Base-by-base conservation (phyloP, 1,284 basidiomycete genomes). In the Violaceomyces palustris region DNA sequence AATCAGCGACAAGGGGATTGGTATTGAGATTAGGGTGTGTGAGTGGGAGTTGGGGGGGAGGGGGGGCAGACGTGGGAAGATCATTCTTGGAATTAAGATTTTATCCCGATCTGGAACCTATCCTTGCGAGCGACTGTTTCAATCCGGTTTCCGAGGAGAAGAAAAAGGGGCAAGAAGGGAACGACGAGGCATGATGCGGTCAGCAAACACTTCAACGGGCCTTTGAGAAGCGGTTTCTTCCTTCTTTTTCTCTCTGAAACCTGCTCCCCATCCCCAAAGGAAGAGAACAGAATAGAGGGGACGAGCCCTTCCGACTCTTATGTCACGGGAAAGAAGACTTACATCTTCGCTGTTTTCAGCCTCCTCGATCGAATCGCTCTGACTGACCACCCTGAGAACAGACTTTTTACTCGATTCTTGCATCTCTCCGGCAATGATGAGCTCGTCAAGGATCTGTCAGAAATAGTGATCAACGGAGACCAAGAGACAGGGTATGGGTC, bases 361-460 rank as follows among this genome's bases (percentile, higher is more conserved):
- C 38, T 75, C 74, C 34, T 75, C 74, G 25, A 74, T 65, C 5
- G 61, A 56, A 35, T 71, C 69, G 48, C 59, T 68, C 44, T 74
- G 72, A 34, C 84, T 64, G 55, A 88, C 87, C 42, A 87, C 86
- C 50, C 88, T 80, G 39, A 98, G 77, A 6, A 98, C 93, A 4
- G 89, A 88, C 77, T 99, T 98, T 81, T 99, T 99, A 23, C 88
- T 92, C 1, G 92, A 92, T 72, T 99, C 94, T 77, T 99, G 93
- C 63, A 99, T 79, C 75, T 99, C 94, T 33, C 94, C 94, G 4
- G 91, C 86, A 53, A 98, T 96, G 74, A 99, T 92, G 40, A 98
- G 80, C 74, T 99, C 94, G 74, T 98, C 94, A 44, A 99, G 78
- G 24, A 71, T 66, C 51, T 61, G 42, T 15, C 18, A 25, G 12